Evolutionary conservation across 2,329 filamentous ascomycete species (phyloP).

Genomic region (Laburnicola sp.): DNA sequence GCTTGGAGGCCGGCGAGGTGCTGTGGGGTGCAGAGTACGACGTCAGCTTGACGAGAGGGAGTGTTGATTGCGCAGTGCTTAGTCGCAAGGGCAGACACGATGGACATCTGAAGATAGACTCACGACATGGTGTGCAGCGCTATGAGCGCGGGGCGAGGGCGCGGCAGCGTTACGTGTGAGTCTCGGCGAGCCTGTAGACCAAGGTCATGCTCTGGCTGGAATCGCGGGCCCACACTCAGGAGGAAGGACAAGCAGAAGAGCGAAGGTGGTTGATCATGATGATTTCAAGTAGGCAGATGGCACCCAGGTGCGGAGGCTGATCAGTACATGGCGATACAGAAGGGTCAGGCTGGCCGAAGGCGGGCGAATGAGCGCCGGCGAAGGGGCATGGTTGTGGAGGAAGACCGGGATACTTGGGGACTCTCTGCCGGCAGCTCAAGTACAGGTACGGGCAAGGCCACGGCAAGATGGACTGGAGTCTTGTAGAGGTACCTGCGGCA

Average conservation of each 20-base stretch:
- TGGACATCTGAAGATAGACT: constrained; percentile 32
- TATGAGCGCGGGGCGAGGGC: constrained; percentile 27
- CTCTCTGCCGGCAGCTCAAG: constrained; percentile 26
- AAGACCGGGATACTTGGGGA: constrained; percentile 35
- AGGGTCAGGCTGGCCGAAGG: constrained; percentile 40
- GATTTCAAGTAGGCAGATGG: constrained; percentile 43
- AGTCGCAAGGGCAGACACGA: constrained; percentile 13
- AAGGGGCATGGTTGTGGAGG: constrained; percentile 35
- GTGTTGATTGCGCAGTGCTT: constrained; percentile 13
- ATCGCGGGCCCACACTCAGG: constrained; percentile 35
- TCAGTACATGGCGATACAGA: constrained; percentile 46
- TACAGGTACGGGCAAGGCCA: constrained; percentile 13
- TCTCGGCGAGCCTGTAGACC: constrained; percentile 27
- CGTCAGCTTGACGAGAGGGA: constrained; percentile 33
- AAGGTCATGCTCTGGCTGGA: constrained; percentile 41
- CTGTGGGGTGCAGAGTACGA: constrained; percentile 36
- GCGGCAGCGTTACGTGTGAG: constrained; percentile 36
- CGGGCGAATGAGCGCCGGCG: constrained; percentile 40
- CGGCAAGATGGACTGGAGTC: too few species aligned
- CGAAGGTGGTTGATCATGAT: constrained; percentile 44
- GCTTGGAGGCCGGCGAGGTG: constrained; percentile 48
- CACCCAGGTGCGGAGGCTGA: constrained; percentile 40
- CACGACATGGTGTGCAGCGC: constrained; percentile 43
- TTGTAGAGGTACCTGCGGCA: constrained; percentile 24
- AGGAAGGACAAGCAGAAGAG: constrained; percentile 30